Evolutionary conservation across 768 basidiomycete genomes (phyloP).

Genomic region (Termitomyces sp.): DNA sequence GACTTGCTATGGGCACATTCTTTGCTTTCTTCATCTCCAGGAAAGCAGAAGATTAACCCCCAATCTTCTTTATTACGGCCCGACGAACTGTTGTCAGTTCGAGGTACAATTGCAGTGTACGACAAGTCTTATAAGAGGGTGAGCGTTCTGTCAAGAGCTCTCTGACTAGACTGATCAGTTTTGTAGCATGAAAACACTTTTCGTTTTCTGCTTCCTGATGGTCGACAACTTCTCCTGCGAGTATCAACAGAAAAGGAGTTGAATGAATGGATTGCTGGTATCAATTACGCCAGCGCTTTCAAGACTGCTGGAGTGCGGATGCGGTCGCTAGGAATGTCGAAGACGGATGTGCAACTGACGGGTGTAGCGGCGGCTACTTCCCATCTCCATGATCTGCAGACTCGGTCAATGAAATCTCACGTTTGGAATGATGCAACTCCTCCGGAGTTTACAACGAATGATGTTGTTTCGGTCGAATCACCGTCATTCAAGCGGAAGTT

Average conservation of each 20-base stretch:
- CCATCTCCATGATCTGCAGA: slow-evolving; percentile 65
- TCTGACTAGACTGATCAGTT: not conserved
- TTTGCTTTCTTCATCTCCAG: slow-evolving; percentile 32
- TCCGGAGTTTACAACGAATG: slow-evolving; percentile 28
- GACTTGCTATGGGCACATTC: slow-evolving; percentile 53
- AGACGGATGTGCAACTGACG: slow-evolving; percentile 66
- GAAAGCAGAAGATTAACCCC: slow-evolving; percentile 30
- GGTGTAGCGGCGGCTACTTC: slow-evolving; percentile 85
- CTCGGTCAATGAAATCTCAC: slow-evolving; percentile 23
- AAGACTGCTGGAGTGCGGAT: slow-evolving; percentile 79
- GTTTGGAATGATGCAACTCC: slow-evolving; percentile 40
- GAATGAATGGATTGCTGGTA: slow-evolving; percentile 85
- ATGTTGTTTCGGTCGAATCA: slow-evolving; percentile 16
- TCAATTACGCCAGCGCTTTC: slow-evolving; percentile 95
- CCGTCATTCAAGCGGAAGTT: slow-evolving; percentile 21
- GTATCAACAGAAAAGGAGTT: slow-evolving; percentile 62
- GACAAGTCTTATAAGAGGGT: slow-evolving; percentile 80
- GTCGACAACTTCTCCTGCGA: slow-evolving; percentile 80
- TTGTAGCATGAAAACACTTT: slow-evolving; percentile 65
- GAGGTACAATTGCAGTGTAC: slow-evolving; percentile 72
- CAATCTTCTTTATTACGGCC: slow-evolving; percentile 53
- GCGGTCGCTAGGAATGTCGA: slow-evolving; percentile 65
- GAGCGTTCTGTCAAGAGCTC: slow-evolving; percentile 10
- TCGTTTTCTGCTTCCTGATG: slow-evolving; percentile 68
- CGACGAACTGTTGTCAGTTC: slow-evolving; percentile 80